Evolutionary conservation across 106 monocot species (phyloP).

Genomic region (Narthecium ossifragum): DNA sequence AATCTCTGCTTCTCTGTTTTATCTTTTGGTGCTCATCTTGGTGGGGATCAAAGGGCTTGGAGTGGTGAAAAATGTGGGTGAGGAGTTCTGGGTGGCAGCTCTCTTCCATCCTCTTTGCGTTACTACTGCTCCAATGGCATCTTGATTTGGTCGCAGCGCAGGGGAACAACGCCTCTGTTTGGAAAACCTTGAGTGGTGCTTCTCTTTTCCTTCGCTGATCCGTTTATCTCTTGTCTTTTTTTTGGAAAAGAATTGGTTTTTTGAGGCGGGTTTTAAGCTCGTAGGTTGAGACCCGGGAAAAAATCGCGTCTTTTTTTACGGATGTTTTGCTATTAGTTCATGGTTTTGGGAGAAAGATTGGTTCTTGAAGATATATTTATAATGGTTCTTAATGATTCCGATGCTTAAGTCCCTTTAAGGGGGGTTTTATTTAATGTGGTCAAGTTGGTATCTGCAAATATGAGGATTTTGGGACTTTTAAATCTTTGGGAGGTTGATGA

Average conservation of each 20-base stretch:
- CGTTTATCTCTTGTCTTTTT: not conserved
- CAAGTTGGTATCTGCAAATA: not conserved
- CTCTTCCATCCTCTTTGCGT: slow-evolving; percentile 1
- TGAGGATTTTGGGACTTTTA: not conserved
- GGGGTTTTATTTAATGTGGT: not conserved
- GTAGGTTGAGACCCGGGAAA: not conserved
- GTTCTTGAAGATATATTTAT: not conserved
- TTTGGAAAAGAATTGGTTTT: not conserved
- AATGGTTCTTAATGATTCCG: not conserved
- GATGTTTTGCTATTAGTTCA: not conserved
- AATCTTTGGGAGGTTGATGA: not conserved
- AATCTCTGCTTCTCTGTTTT: not conserved
- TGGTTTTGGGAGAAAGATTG: not conserved
- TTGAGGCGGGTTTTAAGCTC: not conserved
- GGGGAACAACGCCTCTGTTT: not conserved
- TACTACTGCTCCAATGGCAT: not conserved
- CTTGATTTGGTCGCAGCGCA: not conserved
- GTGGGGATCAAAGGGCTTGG: not conserved
- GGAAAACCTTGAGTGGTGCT: slow-evolving; percentile 8
- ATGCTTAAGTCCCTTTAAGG: not conserved
- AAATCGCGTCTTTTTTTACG: not conserved
- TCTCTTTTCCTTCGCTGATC: not conserved
- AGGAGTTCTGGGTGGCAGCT: not conserved
- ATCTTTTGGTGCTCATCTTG: not conserved
- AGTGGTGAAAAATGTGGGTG: slow-evolving; percentile 5